These are phyloP conservation scores for Trametes sanguinea DNA, from an alignment of 768 basidiomycete genomes.

Conservation along the genomic window DNA sequence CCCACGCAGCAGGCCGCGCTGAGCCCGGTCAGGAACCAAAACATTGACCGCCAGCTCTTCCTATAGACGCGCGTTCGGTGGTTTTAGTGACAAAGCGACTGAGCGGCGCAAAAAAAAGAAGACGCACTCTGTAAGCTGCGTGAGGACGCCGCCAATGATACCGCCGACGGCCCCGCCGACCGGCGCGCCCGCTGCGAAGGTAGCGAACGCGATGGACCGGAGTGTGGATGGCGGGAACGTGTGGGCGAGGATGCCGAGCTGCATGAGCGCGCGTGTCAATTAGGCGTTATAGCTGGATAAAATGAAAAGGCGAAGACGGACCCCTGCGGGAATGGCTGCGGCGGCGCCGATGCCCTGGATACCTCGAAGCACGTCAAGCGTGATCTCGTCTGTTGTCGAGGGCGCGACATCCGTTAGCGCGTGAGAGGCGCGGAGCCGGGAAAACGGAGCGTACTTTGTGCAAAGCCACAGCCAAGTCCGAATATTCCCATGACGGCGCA, in stretches of 20 bases:
- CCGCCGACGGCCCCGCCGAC: conserved; percentile 75
- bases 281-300: not conserved
- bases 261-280: not conserved
- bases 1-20: conserved; percentile 52
- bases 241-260: conserved; percentile 77
- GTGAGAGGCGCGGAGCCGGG: not conserved
- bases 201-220: conserved; percentile 77
- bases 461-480: conserved; percentile 66
- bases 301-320: conserved; percentile 35
- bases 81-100: not conserved
- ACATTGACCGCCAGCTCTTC: conserved; percentile 65
- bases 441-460: conserved; percentile 42
- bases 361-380: conserved; percentile 71
- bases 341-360: conserved; percentile 79
- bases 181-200: conserved; percentile 84
- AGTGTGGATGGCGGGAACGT: conserved; percentile 69
- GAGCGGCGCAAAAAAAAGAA: too few species aligned
- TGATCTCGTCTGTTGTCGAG: conserved; percentile 47
- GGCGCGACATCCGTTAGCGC: not conserved
- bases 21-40: conserved; percentile 63
- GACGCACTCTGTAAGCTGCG: conserved; percentile 48
- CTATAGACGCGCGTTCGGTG: conserved; percentile 3
- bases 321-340: conserved; percentile 72
- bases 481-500: conserved; percentile 54
- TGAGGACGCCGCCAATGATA: conserved; percentile 70